Conservation (phyloP, 2,329 filamentous ascomycete genomes). For the Lecanicillium sp. region DNA sequence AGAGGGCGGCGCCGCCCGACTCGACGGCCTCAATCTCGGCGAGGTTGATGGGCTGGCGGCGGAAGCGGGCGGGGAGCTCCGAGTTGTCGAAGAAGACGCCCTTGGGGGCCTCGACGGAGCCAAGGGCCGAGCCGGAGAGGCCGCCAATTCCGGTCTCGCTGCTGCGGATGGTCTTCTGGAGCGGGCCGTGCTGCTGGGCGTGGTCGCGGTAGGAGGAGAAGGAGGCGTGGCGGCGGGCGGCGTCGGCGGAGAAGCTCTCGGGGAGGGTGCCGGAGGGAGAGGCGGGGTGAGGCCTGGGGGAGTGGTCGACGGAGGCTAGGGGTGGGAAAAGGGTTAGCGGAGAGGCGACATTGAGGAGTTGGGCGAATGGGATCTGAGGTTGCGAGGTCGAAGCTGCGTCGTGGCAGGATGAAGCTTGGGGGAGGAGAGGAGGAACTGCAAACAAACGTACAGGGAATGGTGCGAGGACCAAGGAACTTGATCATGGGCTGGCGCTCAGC, state of each 20-base stretch:
- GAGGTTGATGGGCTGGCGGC: constrained; percentile 63
- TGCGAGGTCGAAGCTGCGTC: too few species aligned
- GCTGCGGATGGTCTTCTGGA: constrained; percentile 51
- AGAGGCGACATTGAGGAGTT: too few species aligned
- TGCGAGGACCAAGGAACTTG: constrained; percentile 55
- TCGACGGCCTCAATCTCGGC: constrained; percentile 94
- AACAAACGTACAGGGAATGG: constrained; percentile 47
- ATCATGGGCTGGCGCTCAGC: constrained; percentile 57
- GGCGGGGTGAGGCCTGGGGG: constrained; percentile 66
- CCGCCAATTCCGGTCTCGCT: constrained; percentile 47
- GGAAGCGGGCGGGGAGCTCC: constrained; percentile 81
- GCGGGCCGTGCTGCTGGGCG: constrained; percentile 71
- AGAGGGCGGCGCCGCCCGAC: constrained; percentile 71
- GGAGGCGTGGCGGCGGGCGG: constrained; percentile 43
- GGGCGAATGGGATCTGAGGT: too few species aligned
- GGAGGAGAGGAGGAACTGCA: not conserved
- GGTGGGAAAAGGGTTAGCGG: constrained; percentile 22
- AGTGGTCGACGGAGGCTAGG: constrained; percentile 65
- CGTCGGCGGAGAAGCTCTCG: constrained; percentile 35
- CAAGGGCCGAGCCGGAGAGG: constrained; percentile 62
- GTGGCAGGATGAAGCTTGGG: too few species aligned
- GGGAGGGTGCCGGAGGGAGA: constrained; percentile 62
- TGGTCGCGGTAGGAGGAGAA: constrained; percentile 75
- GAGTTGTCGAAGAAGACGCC: constrained; percentile 84
- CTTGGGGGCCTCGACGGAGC: constrained; percentile 61